Base-by-base conservation (phyloP, 805 yeast genomes). In the Suhomyces pyralidae region DNA sequence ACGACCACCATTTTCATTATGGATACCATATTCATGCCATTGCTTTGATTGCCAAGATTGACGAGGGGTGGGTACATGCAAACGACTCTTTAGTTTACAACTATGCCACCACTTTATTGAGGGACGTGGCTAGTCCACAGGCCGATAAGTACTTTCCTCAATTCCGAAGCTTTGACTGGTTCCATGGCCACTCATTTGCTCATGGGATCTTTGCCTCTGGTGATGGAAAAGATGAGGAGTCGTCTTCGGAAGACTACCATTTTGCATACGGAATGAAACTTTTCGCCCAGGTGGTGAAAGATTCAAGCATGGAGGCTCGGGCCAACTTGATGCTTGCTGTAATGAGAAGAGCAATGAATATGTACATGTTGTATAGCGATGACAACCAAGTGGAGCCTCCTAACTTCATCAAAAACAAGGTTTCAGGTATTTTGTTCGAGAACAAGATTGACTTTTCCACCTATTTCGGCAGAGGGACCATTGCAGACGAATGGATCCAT, bases 191-290 rank as follows among this genome's bases (percentile, higher is more conserved):
- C 63, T 85, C 91, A 0, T 86, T 86, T 82, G 93, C 92, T 0
- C 84, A 84, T 61, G 92, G 93, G 2, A 73, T 86, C 17, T 84
- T 81, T 60, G 78, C 81, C 32, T 77, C 84, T 55, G 88, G 88
- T 7, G 92, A 87, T 66, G 92, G 93, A 26, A 84, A 84, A 58
- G 88, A 86, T 65, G 84, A 87, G 65, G 92, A 87, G 66, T 83
- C 88, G 0, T 79, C 84, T 19, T 82, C 88, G 10, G 92, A 87
- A 64, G 92, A 87, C 65, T 85, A 85, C 56, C 86, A 87, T 62
- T 83, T 86, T 50, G 78, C 82, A 3, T 85, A 84, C 63, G 90
- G 86, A 1, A 73, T 85, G 71, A 85, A 84, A 61, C 67, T 87
- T 34, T 85, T 84, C 82, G 91, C 82, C 12, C 67, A 74, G 48